Percentiles rank a stretch among this genome's conserved stretches.
Evolutionary conservation across 441 rosid species (phyloP).

Genomic region (Euphorbia celastroides): DNA sequence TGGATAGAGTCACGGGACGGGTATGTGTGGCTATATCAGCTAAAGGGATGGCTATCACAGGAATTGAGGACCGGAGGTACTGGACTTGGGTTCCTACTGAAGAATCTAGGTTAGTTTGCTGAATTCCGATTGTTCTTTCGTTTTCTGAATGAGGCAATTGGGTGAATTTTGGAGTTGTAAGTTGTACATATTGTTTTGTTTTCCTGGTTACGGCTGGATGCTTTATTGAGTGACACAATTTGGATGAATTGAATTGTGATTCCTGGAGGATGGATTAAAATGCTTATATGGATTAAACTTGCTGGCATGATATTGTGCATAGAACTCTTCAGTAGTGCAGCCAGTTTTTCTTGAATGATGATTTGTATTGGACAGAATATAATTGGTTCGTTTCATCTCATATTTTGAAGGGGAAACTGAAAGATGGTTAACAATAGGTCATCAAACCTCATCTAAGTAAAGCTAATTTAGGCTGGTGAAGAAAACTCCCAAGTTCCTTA

Average conservation of each 20-base stretch:
- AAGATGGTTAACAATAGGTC: background rate
- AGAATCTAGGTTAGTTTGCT: constrained; percentile 69
- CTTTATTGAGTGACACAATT: background rate
- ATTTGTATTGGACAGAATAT: background rate
- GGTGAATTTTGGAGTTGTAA: constrained; percentile 1
- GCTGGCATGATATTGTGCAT: background rate
- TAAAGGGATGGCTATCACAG: constrained; percentile 78
- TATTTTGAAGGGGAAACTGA: background rate
- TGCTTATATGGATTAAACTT: constrained; percentile 1
- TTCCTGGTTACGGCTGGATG: background rate
- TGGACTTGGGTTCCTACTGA: constrained; percentile 91
- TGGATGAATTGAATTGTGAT: no score
- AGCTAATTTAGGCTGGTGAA: background rate
- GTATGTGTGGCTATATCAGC: constrained; percentile 82
- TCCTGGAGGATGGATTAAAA: background rate
- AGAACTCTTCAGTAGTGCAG: no score
- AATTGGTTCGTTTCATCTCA: background rate
- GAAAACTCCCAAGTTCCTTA: background rate
- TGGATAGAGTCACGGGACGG: constrained; percentile 82
- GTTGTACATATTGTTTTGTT: background rate
- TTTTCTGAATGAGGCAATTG: background rate
- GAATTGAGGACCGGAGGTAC: constrained; percentile 84
- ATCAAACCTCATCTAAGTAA: background rate
- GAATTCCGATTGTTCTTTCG: background rate
- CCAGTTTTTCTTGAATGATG: background rate